Conservation (phyloP, 768 basidiomycete species). For the Lactarius vividus region DNA sequence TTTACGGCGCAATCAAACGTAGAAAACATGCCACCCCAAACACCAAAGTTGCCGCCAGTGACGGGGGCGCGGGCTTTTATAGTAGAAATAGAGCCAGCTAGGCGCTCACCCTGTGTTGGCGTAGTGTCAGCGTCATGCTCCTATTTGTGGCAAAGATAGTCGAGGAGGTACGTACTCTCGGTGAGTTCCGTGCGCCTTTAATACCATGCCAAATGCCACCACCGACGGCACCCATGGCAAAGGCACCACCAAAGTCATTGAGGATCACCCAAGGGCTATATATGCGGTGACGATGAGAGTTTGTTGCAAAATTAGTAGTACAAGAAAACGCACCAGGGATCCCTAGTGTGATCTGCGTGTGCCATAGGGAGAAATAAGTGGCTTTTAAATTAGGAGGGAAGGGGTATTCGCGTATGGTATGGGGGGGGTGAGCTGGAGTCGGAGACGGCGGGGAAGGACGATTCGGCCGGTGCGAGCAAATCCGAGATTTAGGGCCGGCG, state of each 20-base stretch:
- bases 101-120: slow-evolving; percentile 75
- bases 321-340: slow-evolving; percentile 69
- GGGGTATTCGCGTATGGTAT: slow-evolving; percentile 12
- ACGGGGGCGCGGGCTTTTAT: slow-evolving; percentile 99
- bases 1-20: slow-evolving; percentile 99
- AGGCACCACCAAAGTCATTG: slow-evolving; percentile 97
- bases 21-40: slow-evolving; percentile 98
- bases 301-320: not conserved
- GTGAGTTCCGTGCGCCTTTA: slow-evolving; percentile 96
- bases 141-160: not conserved
- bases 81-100: slow-evolving; percentile 90
- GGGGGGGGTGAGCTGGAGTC: slow-evolving; percentile 13
- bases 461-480: slow-evolving; percentile 1
- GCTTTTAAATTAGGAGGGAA: slow-evolving; percentile 24
- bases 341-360: slow-evolving; percentile 89
- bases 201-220: slow-evolving; percentile 99
- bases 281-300: slow-evolving; percentile 15
- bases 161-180: slow-evolving; percentile 57
- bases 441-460: not conserved
- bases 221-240: slow-evolving; percentile 97
- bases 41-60: slow-evolving; percentile 94
- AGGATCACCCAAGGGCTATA: slow-evolving; percentile 95
- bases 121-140: slow-evolving; percentile 3
- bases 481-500: slow-evolving; percentile 14
- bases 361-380: slow-evolving; percentile 51